Evolutionary conservation across 495 filamentous ascomycete genomes (phyloP), one percentile per base, ranked within the genome.

Genomic region (Xylaria scruposa): DNA sequence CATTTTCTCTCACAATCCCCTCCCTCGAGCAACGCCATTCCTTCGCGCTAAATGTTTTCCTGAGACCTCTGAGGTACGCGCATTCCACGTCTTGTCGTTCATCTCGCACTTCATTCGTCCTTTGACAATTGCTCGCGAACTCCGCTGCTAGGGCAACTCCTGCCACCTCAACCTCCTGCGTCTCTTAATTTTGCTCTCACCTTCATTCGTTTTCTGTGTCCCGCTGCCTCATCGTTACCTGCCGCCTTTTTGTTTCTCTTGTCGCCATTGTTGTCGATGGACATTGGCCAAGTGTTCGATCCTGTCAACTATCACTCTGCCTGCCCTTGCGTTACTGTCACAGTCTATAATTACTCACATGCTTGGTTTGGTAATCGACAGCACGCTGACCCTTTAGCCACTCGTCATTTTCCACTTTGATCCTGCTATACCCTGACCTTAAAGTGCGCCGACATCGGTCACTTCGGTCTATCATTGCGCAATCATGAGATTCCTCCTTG

Each of bases 11-110:
- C 62, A 71, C 63, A 70, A 67, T 65, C 64, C 70, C 69, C 61
- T 51, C 75, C 73, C 74, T 73, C 19, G 15, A 60, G 62, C 72
- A 59, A 68, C 65, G 71, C 73, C 75, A 77, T 79, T 79, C 77
- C 74, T 77, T 76, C 73, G 36, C 38, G 59, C 56, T n/a, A 42
- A 54, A 29, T 56, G 44, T 70, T 56, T 66, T 66, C 12, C 33
- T 21, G 13, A 51, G 31, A 42, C 40, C 61, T 26, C 62, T 26
- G 4, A 51, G 64, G 74, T 63, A 73, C 68, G 68, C 70, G 49
- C 76, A 72, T 70, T 75, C 76, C 72, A 47, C n/a, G 7, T 62
- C 7, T n/a, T 40, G 19, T 13, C 12, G 31, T 38, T 38, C 44
- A 46, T 64, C 17, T 21, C 36, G n/a, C 38, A 31, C 53, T 33